Evolutionary conservation across 768 basidiomycete species (phyloP), one percentile per base, ranked within the genome.

Genomic region (Trametes villosa): DNA sequence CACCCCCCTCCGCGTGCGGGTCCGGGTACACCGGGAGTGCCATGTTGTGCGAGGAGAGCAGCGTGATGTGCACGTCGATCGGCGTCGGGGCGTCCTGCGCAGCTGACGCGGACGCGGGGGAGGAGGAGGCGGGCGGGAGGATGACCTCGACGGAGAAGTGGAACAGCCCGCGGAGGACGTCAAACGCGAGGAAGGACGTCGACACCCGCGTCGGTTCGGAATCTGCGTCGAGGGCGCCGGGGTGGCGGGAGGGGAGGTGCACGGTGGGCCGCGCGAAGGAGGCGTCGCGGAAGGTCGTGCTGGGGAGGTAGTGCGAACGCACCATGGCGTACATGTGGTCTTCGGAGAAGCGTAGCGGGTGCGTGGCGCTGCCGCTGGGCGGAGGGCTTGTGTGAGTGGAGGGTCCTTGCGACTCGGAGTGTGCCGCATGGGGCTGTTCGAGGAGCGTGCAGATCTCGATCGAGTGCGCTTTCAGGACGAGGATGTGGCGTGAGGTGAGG

Each of bases 401-500:
- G n/a, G n/a, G n/a, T n/a, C n/a, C n/a, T n/a, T n/a, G n/a, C n/a
- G n/a, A n/a, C n/a, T n/a, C n/a, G n/a, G n/a, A n/a, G n/a, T n/a
- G n/a, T n/a, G n/a, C n/a, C n/a, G 26, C 18, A 2, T 13, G 38
- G 12, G 27, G 17, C 46, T 2, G 22, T 34, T 63, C 57, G 4
- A 59, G 41, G 27, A 64, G 63, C 0, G 77, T 70, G 60, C 79
- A 76, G 3, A 84, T 70, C 58, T 86, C 83, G 24, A 88, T 64
- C 0, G 84, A 79, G 6, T 79, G 81, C 0, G 78, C 72, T 57
- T 79, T 83, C 66, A 86, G 78, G 24, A 82, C 76, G 26, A 87
- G 70, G n/a, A 87, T 50, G 38, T 72, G 65, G 53, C 82, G 80
- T 0, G 76, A 72, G 2, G 80, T 83, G 38, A 82, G 74, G 40